Evolutionary conservation across 352 stramenopile genomes (phyloP), one percentile per base, ranked within the genome.

Genomic region (Globisporangium viniferum): DNA sequence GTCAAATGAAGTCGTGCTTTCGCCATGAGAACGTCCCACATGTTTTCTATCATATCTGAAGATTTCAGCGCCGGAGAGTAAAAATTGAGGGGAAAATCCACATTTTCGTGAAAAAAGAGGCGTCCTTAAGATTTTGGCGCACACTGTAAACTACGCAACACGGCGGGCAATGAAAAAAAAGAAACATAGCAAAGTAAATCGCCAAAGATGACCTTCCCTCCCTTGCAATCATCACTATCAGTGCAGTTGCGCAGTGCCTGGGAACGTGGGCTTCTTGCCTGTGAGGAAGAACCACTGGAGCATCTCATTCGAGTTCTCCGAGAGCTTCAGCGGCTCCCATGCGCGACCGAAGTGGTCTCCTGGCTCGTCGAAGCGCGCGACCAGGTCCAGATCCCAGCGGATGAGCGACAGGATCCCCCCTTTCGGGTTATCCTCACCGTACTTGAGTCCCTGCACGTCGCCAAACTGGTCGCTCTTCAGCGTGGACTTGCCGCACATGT

Each of bases 331-430:
- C n/a, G 68, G 62, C 41, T 39, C 31, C 68, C 64, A 73, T 0
- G 67, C 57, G 24, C 68, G 53, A 18, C 68, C 68, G 62, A 72
- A 73, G 56, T 67, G 59, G 12, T 31, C 64, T 18, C 51, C 53
- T 0, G 55, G 20, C 8, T 66, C 57, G 2, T 33, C 61, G 24
- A 71, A 29, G 8, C 53, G 33, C 36, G 56, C 68, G 27, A 57
- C 51, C 3, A 72, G 14, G 14, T 39, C 15, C 14, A 73, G 36
- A 15, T 70, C 51, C 64, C 59, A 73, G 24, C 60, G 33, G n/a
- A 67, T 29, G 29, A 71, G 24, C 51, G 55, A 56, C 31, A 73
- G 46, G 0, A 73, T 53, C 2, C 68, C 68, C 15, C 60, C 51
- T 2, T 29, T 46, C n/a, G 64, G 54, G 20, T 44, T 49, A 35